Evolutionary conservation across 495 filamentous ascomycete species (phyloP).

Genomic region (Cladorrhinum samala): DNA sequence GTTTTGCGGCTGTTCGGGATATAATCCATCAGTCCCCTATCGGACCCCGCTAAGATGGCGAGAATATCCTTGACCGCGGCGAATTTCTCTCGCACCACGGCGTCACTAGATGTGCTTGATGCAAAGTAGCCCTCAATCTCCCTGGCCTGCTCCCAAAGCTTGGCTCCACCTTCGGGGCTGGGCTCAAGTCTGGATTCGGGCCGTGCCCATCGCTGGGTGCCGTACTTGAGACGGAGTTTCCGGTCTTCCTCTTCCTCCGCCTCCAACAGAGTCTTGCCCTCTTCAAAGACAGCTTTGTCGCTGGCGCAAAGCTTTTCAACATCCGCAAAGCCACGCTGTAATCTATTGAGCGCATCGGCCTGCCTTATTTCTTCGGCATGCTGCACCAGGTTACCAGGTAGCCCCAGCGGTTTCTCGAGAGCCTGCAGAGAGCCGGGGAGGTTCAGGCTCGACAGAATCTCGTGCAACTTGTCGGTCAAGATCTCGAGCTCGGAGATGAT

Average conservation of each 20-base stretch:
- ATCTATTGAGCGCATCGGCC: constrained; percentile 69
- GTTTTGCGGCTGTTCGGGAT: constrained; percentile 79
- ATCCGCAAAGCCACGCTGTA: constrained; percentile 74
- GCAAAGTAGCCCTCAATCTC: constrained; percentile 87
- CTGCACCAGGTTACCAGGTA: constrained; percentile 76
- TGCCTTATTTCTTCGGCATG: constrained; percentile 96
- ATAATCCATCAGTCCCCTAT: constrained; percentile 75
- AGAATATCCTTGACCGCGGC: constrained; percentile 68
- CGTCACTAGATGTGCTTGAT: constrained; percentile 76
- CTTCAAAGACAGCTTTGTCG: constrained; percentile 68
- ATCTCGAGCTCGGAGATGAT: constrained; percentile 81
- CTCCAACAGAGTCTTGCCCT: constrained; percentile 68
- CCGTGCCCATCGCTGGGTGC: constrained; percentile 80
- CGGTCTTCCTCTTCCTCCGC: constrained; percentile 82
- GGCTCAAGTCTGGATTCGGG: constrained; percentile 51
- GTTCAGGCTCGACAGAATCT: constrained; percentile 76
- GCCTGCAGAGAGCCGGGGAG: constrained; percentile 91
- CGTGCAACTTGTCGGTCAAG: constrained; percentile 72
- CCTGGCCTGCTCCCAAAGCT: constrained; percentile 64
- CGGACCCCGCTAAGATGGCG: constrained; percentile 66
- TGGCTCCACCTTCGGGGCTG: constrained; percentile 55
- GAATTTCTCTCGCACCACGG: constrained; percentile 71
- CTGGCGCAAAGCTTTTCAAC: constrained; percentile 77
- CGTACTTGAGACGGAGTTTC: constrained; percentile 66
- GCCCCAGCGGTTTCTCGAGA: constrained; percentile 85